Evolutionary conservation across 371 early-diverging fungal genomes (phyloP), one percentile per base, ranked within the genome.

Genomic region (Mortierella sp.): DNA sequence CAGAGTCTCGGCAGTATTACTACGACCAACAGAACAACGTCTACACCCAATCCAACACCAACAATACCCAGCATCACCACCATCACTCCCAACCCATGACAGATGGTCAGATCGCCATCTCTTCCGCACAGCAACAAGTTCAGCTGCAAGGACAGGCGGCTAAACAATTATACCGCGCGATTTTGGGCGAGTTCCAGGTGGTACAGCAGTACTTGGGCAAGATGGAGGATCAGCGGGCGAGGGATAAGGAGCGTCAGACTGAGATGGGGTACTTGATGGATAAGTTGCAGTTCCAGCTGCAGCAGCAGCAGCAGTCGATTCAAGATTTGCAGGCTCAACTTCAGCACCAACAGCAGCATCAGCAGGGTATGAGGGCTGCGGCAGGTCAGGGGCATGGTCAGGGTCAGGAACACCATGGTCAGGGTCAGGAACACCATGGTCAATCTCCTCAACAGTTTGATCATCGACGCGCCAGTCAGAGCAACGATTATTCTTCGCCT

Each of bases 211-310:
- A 78, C 26, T 61, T 84, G 28, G 69, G 57, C 11, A 82, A 79
- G n/a, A 14, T 86, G 71, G 80, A 79, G 19, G 79, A 69, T 16
- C 77, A 86, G n/a, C 74, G 86, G 5, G 77, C 74, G 40, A 64
- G 76, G 24, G 86, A 86, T 43, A 79, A 77, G 26, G 77, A 79
- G 8, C 77, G 77, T 24, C 86, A 82, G 43, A 54, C 74, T 40
- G 43, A 46, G 43, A 74, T 86, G 75, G 53, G 71, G 61, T 31
- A 37, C 16, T 71, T 79, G 69, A 55, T 86, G 48, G 79, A 86
- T 14, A 73, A 59, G 37, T 40, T 86, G 31, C 86, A 82, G 14
- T 54, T 50, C 19, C 86, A 86, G 37, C 26, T 86, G 8, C 77
- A 73, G 0, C 78, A 78, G 37, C 78, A 81, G 69, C 81, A 84